Percentiles rank a stretch among this genome's conserved stretches.
Conservation (phyloP, 106 monocot genomes). For the Dactylorhiza incarnata region DNA sequence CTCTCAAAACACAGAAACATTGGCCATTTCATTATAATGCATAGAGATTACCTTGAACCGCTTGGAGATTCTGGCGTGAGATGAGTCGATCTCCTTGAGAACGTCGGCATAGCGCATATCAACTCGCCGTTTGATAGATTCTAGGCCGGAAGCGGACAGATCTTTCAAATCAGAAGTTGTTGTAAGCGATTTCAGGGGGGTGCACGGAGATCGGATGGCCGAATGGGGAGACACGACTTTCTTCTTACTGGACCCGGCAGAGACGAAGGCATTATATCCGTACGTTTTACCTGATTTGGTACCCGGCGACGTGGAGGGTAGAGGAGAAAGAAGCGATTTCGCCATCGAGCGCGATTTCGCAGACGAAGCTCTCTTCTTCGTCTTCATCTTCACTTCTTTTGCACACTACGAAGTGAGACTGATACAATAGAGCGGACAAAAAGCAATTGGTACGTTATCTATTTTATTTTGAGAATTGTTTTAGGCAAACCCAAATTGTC, state of each 20-base stretch:
- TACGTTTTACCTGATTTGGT: background rate
- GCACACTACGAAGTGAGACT: no score
- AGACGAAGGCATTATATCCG: slow-evolving; percentile 8
- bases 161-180: slow-evolving; percentile 17
- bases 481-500: no score
- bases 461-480: no score
- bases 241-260: slow-evolving; percentile 1
- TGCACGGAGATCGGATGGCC: slow-evolving; percentile 10
- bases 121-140: slow-evolving; percentile 7
- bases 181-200: background rate
- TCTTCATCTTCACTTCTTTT: background rate
- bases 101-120: slow-evolving; percentile 15
- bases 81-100: slow-evolving; percentile 18
- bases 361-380: slow-evolving; percentile 14
- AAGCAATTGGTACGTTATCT: no score
- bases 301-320: slow-evolving; percentile 2
- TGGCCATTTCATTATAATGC: background rate
- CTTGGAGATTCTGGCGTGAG: slow-evolving; percentile 18
- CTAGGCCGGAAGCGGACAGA: slow-evolving; percentile 11
- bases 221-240: slow-evolving; percentile 2
- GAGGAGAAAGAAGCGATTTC: slow-evolving; percentile 18
- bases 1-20: background rate
- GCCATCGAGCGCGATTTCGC: slow-evolving; percentile 10
- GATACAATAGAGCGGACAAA: no score
- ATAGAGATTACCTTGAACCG: slow-evolving; percentile 15